Base-by-base conservation (phyloP, 2,329 filamentous ascomycete species). In the Ascochyta pisi region DNA sequence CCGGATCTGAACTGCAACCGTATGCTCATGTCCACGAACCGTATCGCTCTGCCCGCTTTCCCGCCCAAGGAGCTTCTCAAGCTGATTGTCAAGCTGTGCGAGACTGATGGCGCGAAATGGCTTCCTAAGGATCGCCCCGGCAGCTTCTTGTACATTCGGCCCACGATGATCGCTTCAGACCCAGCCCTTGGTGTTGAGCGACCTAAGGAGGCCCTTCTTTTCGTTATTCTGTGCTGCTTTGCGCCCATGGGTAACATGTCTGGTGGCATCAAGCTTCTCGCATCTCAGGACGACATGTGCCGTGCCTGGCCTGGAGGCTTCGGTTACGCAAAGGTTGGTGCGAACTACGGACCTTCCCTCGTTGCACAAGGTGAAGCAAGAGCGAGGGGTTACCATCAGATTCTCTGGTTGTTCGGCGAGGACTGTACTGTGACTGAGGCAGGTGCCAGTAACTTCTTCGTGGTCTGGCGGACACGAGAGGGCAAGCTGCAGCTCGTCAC, bases 221-320 rank as follows among this genome's bases (percentile, higher is more conserved):
- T 91, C 79, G 86, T 96, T 72, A 90, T 96, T 59, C 72, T 84
- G 54, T 68, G 74, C 57, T 78, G 76, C 60, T 81, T 83, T 59
- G 79, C 81, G 1, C 73, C 76, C 47, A 77, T 82, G 75, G 65
- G 75, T 60, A 52, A 70, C 50, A 62, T 64, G 40, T 66, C 62
- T 3, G 68, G 68, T 38, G 75, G 73, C 6, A 68, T 96, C 82
- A 88, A 85, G 67, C 84, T 96, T 41, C 85, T 94, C 71, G 94
- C 92, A 0, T 90, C 86, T 41, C 84, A 86, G 51, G 87, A 93
- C 63, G 91, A 96, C 75, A 91, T 89, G 81, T 87, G 96, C 54
- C 89, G 93, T 63, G 92, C 93, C 12, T 97, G 93, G 93, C 92
- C 91, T 19, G 93, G 93, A 58, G 93, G 94, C 9, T 96, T 96